Conservation (phyloP, 1,139 yeast species). For the Saccharomyces hybrid region DNA sequence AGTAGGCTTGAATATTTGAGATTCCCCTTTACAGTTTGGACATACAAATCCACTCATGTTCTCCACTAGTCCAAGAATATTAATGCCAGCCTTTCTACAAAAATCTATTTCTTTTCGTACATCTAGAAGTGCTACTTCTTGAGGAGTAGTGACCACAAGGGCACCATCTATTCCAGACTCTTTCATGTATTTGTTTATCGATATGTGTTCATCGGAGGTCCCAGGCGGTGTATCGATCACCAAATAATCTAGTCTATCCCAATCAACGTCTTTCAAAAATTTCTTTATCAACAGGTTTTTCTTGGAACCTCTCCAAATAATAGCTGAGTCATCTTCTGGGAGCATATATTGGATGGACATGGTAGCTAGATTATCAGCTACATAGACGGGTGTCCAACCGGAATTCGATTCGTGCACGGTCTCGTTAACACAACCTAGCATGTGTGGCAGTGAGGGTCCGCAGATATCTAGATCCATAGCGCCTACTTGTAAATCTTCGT, state of each 20-base stretch:
- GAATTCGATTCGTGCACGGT: slow-evolving; percentile 79
- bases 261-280: slow-evolving; percentile 87
- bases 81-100: slow-evolving; percentile 83
- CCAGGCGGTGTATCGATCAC: slow-evolving; percentile 98
- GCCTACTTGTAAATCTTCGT: slow-evolving; percentile 80
- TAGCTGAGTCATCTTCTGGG: slow-evolving; percentile 88
- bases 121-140: slow-evolving; percentile 90
- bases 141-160: slow-evolving; percentile 91
- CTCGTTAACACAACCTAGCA: slow-evolving; percentile 90
- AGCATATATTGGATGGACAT: slow-evolving; percentile 95
- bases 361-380: slow-evolving; percentile 87
- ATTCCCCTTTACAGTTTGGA: slow-evolving; percentile 85
- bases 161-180: slow-evolving; percentile 96
- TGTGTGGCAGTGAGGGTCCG: slow-evolving; percentile 93
- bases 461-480: slow-evolving; percentile 97
- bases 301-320: slow-evolving; percentile 96
- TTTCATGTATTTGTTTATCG: slow-evolving; percentile 80
- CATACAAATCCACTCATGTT: slow-evolving; percentile 99
- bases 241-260: slow-evolving; percentile 79
- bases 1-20: slow-evolving; percentile 86
- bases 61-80: slow-evolving; percentile 83
- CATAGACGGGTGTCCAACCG: slow-evolving; percentile 97
- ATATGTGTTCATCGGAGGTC: slow-evolving; percentile 92
- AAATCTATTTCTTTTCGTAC: slow-evolving; percentile 95
- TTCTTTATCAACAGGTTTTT: slow-evolving; percentile 90